A percentile compares a stretch with the other conserved stretches of the same genome.
These are phyloP conservation scores for Aspergillus sp. DNA, from an alignment of 2,329 filamentous ascomycete species.

Conservation along the genomic window DNA sequence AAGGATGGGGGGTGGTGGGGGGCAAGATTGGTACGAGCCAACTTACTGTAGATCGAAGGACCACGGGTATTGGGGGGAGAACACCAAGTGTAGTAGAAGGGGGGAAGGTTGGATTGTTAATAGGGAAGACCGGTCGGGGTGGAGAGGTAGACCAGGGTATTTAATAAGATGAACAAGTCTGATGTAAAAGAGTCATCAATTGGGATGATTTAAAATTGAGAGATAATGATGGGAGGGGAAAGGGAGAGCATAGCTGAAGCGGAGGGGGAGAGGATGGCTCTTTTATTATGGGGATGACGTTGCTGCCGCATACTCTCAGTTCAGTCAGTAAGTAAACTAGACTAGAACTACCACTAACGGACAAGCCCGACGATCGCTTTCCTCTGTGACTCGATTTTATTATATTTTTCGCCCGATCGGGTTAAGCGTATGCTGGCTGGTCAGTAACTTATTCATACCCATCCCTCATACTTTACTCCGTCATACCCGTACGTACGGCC, in stretches of 20 bases:
- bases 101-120: background rate
- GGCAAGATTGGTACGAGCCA: constrained; percentile 2
- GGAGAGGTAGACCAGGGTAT: background rate
- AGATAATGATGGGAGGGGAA: background rate
- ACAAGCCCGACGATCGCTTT: background rate
- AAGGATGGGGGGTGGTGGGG: background rate
- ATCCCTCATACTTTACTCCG: background rate
- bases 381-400: background rate
- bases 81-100: background rate
- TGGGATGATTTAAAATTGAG: background rate
- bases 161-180: background rate
- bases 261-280: background rate
- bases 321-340: background rate
- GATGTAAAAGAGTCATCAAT: background rate
- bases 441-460: too few relatives aligned
- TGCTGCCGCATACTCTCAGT: background rate
- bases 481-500: background rate
- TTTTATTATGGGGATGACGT: background rate
- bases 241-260: background rate
- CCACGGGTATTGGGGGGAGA: background rate
- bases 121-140: background rate
- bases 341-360: background rate
- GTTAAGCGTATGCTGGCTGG: background rate
- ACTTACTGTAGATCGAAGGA: constrained; percentile 9
- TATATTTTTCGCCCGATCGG: too few relatives aligned